Percentiles rank a stretch among this genome's conserved stretches.
These are phyloP conservation scores for Lachnellula suecica DNA, from an alignment of 2,329 filamentous ascomycete species.

Conservation along the genomic window DNA sequence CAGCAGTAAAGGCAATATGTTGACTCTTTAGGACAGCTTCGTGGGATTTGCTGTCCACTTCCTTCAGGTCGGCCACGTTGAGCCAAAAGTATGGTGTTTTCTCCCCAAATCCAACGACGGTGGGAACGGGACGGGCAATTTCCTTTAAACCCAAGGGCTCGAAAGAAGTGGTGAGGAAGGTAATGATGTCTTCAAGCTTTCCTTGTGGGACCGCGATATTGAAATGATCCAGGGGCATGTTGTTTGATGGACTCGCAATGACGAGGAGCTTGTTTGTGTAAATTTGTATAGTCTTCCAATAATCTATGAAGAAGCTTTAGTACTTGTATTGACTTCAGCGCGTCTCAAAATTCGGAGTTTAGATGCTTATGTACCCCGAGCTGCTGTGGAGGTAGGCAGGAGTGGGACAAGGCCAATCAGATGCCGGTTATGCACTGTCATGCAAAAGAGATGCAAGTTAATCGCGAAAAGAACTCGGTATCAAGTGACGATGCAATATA, in stretches of 20 bases:
- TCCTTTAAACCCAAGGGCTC: slow-evolving; percentile 15
- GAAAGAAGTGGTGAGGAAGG: slow-evolving; percentile 18
- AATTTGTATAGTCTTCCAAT: neutral
- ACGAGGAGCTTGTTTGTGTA: neutral
- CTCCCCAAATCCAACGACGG: slow-evolving; percentile 16
- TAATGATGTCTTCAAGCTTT: slow-evolving; percentile 11
- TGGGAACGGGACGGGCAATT: slow-evolving; percentile 9
- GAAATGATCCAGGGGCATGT: slow-evolving; percentile 18
- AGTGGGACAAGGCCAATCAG: too few species aligned
- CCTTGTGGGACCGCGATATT: slow-evolving; percentile 11
- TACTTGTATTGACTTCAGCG: too few species aligned
- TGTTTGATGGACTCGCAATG: neutral
- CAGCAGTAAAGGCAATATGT: slow-evolving; percentile 19
- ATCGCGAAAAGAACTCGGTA: too few species aligned
- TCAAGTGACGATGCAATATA: too few species aligned
- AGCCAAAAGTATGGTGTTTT: slow-evolving; percentile 15
- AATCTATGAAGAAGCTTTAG: neutral
- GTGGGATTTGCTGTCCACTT: neutral
- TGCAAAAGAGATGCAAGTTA: too few species aligned
- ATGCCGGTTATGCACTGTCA: too few species aligned
- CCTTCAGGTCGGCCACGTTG: neutral
- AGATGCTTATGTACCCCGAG: too few species aligned
- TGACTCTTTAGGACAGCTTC: slow-evolving; percentile 1
- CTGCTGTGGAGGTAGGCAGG: too few species aligned
- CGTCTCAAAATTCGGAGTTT: too few species aligned